Conservation (phyloP, 768 basidiomycete genomes). For the Russula sp. region DNA sequence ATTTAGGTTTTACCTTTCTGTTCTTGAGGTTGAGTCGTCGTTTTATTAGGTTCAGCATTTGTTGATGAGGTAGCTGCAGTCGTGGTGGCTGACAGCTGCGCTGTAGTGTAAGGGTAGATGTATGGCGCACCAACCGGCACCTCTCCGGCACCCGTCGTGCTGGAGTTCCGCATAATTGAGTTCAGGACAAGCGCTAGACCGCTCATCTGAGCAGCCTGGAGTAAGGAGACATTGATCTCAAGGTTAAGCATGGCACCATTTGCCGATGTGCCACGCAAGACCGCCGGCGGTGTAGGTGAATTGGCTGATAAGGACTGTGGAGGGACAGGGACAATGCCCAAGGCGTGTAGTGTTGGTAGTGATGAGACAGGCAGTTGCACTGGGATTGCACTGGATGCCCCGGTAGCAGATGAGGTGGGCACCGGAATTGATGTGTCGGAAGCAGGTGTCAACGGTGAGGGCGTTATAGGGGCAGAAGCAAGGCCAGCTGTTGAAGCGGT, state of each 20-base stretch:
- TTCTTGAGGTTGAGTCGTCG: slow-evolving; percentile 8
- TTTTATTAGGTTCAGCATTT: slow-evolving; percentile 12
- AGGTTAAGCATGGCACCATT: slow-evolving; percentile 71
- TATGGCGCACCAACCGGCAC: slow-evolving; percentile 30
- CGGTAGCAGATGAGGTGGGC: background rate
- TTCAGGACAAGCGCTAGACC: slow-evolving; percentile 70
- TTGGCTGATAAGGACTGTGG: slow-evolving; percentile 45
- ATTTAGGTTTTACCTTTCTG: slow-evolving; percentile 12
- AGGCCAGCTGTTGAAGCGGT: slow-evolving; percentile 16
- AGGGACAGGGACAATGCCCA: slow-evolving; percentile 73
- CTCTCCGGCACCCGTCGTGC: slow-evolving; percentile 28
- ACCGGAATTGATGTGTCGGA: slow-evolving; percentile 36
- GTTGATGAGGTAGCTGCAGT: background rate
- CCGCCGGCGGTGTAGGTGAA: slow-evolving; percentile 68
- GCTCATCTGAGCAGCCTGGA: slow-evolving; percentile 75
- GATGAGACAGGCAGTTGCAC: slow-evolving; percentile 67
- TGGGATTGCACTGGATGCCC: slow-evolving; percentile 42
- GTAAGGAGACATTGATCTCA: slow-evolving; percentile 72
- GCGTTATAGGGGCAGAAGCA: slow-evolving; percentile 12
- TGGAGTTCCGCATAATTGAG: slow-evolving; percentile 53
- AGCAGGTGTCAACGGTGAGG: slow-evolving; percentile 36
- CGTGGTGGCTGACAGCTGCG: slow-evolving; percentile 7
- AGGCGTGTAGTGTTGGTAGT: slow-evolving; percentile 55
- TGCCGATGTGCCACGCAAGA: slow-evolving; percentile 66
- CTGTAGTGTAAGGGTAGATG: slow-evolving; percentile 19